phyloP scores from a whole-genome alignment of 306 rosid species.

The Acmispon strigosus region DNA sequence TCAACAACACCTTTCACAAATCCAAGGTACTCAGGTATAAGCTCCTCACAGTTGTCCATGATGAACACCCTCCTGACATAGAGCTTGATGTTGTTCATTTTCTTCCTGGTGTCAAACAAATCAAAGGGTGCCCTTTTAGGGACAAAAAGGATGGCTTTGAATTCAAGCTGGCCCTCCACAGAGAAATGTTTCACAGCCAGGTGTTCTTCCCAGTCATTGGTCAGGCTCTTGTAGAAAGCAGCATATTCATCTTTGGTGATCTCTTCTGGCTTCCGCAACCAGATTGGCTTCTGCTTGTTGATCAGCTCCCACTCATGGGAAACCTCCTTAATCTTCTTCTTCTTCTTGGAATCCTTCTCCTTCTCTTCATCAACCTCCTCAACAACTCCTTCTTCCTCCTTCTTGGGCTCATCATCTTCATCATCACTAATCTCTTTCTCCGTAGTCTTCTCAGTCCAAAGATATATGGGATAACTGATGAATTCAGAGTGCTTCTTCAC shows the following conservation, averaged over 20 bases:
- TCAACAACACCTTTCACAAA: constrained; percentile 72
- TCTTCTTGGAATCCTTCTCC: constrained; percentile 49
- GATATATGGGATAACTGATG: constrained; percentile 58
- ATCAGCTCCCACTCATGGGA: constrained; percentile 63
- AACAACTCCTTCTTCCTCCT: constrained; percentile 53
- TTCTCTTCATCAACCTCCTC: constrained; percentile 58
- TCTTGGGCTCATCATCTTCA: constrained; percentile 62
- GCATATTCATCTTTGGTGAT: constrained; percentile 65
- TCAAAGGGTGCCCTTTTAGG: constrained; percentile 75
- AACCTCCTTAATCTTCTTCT: constrained; percentile 65
- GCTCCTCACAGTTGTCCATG: constrained; percentile 70
- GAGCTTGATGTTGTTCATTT: constrained; percentile 68
- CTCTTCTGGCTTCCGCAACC: constrained; percentile 76
- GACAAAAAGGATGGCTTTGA: constrained; percentile 59
- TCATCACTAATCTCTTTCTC: constrained; percentile 71
- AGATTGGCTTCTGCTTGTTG: constrained; percentile 73
- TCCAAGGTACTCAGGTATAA: constrained; percentile 67
- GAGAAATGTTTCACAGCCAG: constrained; percentile 70
- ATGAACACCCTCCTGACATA: constrained; percentile 71
- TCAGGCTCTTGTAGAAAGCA: constrained; percentile 65
- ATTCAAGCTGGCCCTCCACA: constrained; percentile 70
- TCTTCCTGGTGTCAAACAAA: constrained; percentile 62
- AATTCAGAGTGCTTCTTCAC: constrained; percentile 74
- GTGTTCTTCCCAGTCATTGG: constrained; percentile 74
- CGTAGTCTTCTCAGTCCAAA: constrained; percentile 65